Base-by-base conservation (phyloP, 108 stramenopile genomes). In the Cyclostephanos tholiformis region DNA sequence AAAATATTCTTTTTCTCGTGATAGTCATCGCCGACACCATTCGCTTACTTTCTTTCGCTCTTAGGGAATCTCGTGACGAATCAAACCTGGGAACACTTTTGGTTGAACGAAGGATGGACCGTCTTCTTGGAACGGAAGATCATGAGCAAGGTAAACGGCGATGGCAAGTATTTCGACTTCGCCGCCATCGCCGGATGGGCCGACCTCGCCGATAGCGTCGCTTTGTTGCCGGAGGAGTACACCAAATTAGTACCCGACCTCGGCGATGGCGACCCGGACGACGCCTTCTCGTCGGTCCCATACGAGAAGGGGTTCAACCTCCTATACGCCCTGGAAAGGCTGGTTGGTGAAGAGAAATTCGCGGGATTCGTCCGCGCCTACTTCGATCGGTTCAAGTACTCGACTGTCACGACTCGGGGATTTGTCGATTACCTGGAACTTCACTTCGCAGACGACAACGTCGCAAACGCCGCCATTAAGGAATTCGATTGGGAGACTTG, bases 31-130 rank as follows among this genome's bases (percentile, higher is more conserved):
- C 36, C 36, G 60, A 12, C 60, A 32, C 30, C 87, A 86, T 70
- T 76, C 85, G 65, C 85, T 89, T 78, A 65, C 87, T 19, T 96
- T 94, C 74, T 80, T 77, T 38, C 98, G 98, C 98, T 96, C 4
- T 4, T 95, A 0, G 99, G 99, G 9, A 99, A 99, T 80, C 70
- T 98, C 8, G 95, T 98, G 57, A 99, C 97, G 41, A 97, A 97
- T 82, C 76, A 85, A 50, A 96, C 94, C 19, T 97, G 96, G 88
- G 82, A 84, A 50, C 80, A 97, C 64, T 97, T 97, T 69, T 98
- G 99, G 99, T 81, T 99, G 29, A 99, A 99, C 73, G 99, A 99
- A 67, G 99, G 99, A 22, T 98, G 96, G 95, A 99, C 99, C 9
- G 90, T 91, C 35, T 98, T 97, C 91, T 86, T 98, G 9, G 92